Conservation (phyloP, 2,329 filamentous ascomycete species). For the Thelonectria discophora region DNA sequence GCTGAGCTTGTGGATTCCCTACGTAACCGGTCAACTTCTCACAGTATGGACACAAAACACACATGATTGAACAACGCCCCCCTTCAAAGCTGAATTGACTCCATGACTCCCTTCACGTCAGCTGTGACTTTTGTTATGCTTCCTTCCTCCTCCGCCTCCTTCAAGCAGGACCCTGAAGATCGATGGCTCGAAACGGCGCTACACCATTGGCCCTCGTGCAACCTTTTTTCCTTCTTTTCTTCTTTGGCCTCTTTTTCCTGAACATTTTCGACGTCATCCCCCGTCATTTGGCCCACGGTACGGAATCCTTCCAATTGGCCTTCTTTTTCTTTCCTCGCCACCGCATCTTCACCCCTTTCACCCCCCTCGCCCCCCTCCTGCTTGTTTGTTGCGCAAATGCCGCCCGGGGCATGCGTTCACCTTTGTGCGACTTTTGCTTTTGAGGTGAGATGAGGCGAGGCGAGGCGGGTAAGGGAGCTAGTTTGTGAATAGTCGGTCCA, state of each 20-base stretch:
- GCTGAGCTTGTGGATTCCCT: no score
- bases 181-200: slow-evolving; percentile 29
- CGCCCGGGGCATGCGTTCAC: no score
- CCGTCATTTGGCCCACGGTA: no score
- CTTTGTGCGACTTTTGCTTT: no score
- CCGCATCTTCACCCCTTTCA: slow-evolving; percentile 4
- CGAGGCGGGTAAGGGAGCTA: no score
- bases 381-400: not conserved
- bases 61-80: not conserved
- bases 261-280: no score
- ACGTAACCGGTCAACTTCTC: not conserved
- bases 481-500: no score
- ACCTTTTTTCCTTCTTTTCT: no score
- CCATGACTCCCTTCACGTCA: not conserved
- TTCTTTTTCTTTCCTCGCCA: not conserved
- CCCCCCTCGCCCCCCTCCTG: not conserved
- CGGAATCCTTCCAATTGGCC: slow-evolving; percentile 32
- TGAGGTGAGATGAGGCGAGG: no score
- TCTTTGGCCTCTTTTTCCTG: no score
- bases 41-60: no score
- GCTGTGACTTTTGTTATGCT: not conserved
- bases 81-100: no score
- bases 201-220: slow-evolving; percentile 6
- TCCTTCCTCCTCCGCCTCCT: slow-evolving; percentile 19
- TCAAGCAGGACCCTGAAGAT: slow-evolving; percentile 42